Conservation (phyloP, 1,284 basidiomycete genomes). For the Tremellales sp. region DNA sequence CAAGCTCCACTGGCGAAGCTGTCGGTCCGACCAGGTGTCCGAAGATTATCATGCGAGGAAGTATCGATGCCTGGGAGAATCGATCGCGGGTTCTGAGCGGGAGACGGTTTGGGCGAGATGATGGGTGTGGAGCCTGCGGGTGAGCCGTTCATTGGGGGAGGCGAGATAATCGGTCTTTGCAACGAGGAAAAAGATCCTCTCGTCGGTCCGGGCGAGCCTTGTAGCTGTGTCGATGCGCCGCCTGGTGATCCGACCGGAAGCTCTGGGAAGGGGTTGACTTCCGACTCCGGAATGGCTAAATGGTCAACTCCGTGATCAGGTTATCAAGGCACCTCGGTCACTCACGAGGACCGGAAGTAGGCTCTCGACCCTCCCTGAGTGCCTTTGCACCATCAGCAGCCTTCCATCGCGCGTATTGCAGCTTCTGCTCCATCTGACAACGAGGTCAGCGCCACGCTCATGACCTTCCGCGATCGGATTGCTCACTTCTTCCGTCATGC, state of each 20-base stretch:
- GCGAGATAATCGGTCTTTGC: constrained; percentile 9
- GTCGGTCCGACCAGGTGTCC: constrained; percentile 9
- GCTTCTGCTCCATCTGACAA: constrained; percentile 47
- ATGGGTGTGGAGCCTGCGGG: constrained; percentile 11
- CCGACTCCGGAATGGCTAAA: constrained; percentile 28
- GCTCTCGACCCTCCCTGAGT: constrained; percentile 42
- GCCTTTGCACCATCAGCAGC: constrained; percentile 48
- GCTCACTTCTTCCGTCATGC: constrained; percentile 46
- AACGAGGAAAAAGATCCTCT: constrained; percentile 20
- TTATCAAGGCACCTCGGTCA: background rate
- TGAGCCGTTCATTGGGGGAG: constrained; percentile 4
- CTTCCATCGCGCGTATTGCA: constrained; percentile 49
- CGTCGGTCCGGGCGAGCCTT: constrained; percentile 1
- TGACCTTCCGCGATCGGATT: background rate
- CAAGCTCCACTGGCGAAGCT: constrained; percentile 29
- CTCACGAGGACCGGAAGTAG: constrained; percentile 45
- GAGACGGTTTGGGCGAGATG: constrained; percentile 21
- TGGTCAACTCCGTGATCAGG: constrained; percentile 2
- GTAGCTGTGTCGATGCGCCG: background rate
- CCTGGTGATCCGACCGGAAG: constrained; percentile 15
- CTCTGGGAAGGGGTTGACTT: constrained; percentile 19
- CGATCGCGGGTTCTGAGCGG: constrained; percentile 6
- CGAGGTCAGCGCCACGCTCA: background rate
- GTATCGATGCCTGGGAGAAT: constrained; percentile 18
- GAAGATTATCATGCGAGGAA: background rate